These are phyloP conservation scores for Trypethelium eluteriae DNA, from an alignment of 495 filamentous ascomycete species.

Conservation along the genomic window DNA sequence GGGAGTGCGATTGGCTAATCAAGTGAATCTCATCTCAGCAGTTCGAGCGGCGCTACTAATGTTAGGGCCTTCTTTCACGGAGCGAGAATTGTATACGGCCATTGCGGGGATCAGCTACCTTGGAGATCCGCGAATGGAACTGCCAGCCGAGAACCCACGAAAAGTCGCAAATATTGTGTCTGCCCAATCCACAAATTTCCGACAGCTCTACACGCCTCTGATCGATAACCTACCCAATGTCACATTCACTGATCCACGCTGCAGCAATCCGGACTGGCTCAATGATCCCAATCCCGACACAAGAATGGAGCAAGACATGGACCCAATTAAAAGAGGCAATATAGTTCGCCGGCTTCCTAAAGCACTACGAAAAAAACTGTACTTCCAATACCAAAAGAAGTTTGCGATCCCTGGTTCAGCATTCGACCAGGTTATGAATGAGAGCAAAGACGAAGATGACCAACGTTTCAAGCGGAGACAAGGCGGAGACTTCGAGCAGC, in stretches of 20 bases:
- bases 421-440: constrained; percentile 79
- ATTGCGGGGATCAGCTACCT: constrained; percentile 89
- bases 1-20: constrained; percentile 82
- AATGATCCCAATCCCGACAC: constrained; percentile 53
- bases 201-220: constrained; percentile 78
- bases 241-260: constrained; percentile 62
- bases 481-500: constrained; percentile 75
- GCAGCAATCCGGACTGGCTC: constrained; percentile 53
- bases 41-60: constrained; percentile 81
- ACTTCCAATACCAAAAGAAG: constrained; percentile 88
- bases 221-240: constrained; percentile 87
- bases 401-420: constrained; percentile 74
- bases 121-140: constrained; percentile 81
- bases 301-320: constrained; percentile 77
- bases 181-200: constrained; percentile 83
- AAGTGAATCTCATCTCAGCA: constrained; percentile 87
- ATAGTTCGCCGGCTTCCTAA: constrained; percentile 92
- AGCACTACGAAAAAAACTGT: constrained; percentile 77
- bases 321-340: constrained; percentile 79
- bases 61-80: constrained; percentile 74
- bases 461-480: constrained; percentile 60
- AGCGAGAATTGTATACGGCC: constrained; percentile 77
- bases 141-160: constrained; percentile 64
- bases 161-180: constrained; percentile 92
- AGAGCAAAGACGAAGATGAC: constrained; percentile 59